Evolutionary conservation across 768 basidiomycete species (phyloP).

Genomic region (Auricularia auricula-judae): DNA sequence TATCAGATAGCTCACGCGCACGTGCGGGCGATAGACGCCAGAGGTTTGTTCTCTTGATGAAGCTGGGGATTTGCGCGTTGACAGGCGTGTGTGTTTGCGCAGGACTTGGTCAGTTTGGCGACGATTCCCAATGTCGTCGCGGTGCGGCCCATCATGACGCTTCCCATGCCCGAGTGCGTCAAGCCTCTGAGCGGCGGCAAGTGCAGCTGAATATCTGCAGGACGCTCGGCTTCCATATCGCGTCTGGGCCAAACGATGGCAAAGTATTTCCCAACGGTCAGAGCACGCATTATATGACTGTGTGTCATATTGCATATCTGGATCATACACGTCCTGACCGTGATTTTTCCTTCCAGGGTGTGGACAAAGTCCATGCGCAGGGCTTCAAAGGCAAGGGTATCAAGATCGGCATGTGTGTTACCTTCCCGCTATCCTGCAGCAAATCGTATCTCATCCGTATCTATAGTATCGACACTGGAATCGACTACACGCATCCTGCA

Average conservation of each 20-base stretch:
- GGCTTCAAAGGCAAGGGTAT: not conserved
- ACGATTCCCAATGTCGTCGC: constrained; percentile 1
- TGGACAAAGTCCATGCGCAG: not conserved
- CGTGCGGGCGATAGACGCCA: not conserved
- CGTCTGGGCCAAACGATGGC: not conserved
- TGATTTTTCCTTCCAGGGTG: not conserved
- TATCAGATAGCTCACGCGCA: not conserved
- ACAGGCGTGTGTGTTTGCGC: not conserved
- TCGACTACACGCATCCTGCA: not conserved
- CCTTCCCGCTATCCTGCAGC: not conserved
- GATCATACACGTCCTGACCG: too few species aligned
- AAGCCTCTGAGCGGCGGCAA: not conserved
- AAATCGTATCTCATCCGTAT: constrained; percentile 8
- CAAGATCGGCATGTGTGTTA: not conserved
- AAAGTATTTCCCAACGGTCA: not conserved
- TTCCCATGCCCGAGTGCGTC: constrained; percentile 1
- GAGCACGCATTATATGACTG: constrained; percentile 4
- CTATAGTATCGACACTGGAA: constrained; percentile 7
- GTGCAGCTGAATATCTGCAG: not conserved
- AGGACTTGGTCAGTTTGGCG: constrained; percentile 1
- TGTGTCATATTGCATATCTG: not conserved
- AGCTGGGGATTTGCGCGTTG: constrained; percentile 5
- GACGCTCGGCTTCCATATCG: not conserved
- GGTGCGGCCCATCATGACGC: not conserved
- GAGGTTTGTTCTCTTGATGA: not conserved